phyloP scores from a whole-genome alignment of 2,329 filamentous ascomycete species.

The Aureobasidium sp. region DNA sequence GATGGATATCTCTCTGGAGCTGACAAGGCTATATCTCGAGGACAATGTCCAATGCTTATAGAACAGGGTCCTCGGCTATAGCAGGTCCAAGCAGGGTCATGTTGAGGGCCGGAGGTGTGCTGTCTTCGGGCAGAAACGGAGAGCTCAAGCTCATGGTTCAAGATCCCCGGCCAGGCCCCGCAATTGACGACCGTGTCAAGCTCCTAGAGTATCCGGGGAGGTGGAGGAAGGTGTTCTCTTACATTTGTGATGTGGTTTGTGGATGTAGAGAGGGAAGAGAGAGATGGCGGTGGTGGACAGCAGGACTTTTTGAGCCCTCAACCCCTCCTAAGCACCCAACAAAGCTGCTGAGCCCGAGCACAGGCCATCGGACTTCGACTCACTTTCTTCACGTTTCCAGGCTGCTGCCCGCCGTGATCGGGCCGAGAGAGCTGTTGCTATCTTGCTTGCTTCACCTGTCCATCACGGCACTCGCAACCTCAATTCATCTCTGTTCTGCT shows the following conservation, averaged over 20 bases:
- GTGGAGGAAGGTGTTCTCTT: not conserved
- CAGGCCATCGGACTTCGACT: constrained; percentile 4
- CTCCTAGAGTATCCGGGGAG: constrained; percentile 8
- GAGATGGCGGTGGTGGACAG: not conserved
- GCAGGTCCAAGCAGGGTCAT: constrained; percentile 1
- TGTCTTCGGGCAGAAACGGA: constrained; percentile 12
- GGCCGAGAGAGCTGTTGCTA: constrained; percentile 3
- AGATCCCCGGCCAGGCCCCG: not conserved
- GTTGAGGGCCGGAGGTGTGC: not conserved
- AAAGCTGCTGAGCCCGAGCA: constrained; percentile 1
- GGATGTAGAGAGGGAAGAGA: constrained; percentile 2
- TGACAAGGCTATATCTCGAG: not conserved
- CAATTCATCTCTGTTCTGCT: not conserved
- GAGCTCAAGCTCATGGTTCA: not conserved
- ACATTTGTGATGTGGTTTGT: constrained; percentile 3
- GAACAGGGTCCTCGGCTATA: constrained; percentile 9
- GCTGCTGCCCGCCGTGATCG: not conserved
- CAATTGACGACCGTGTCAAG: constrained; percentile 3
- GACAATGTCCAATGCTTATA: not conserved
- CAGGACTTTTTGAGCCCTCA: constrained; percentile 7
- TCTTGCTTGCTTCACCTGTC: not conserved
- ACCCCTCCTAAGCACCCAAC: constrained; percentile 10
- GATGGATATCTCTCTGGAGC: not conserved
- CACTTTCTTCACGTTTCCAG: not conserved
- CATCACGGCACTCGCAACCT: not conserved